Base-by-base conservation (phyloP, 306 rosid genomes). In the Cucurbita moschata region DNA sequence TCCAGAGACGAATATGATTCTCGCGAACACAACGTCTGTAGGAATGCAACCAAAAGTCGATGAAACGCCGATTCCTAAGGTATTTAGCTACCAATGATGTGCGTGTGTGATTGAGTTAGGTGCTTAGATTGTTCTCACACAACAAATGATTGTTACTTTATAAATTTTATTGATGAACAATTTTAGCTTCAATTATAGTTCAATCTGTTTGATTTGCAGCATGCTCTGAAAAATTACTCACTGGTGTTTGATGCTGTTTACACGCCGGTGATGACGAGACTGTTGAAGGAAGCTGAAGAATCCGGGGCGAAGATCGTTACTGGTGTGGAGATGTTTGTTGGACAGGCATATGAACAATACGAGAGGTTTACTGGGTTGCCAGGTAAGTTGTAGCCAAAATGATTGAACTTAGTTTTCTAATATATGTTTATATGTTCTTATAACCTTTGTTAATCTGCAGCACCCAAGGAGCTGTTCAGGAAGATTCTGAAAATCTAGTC, bases 21-120 rank as follows among this genome's bases (percentile, higher is more conserved):
- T 93, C 70, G 97, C 97, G 10, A 93, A 93, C 84, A 87, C 98
- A 37, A 90, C 98, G 71, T 90, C 98, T 26, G 88, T 93, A 58
- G 98, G 98, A 80, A 90, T 93, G 98, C 94, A 90, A 52, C 98
- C 98, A 78, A 93, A 86, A 80, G 87, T 90, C 75, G 85, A 87
- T 60, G 97, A 90, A 81, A 87, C 96, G 7, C 96, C 98, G 52
- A 62, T 93, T 81, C 76, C 97, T 66, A 63, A 63, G 69, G 69
- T 63, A 16, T 63, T 76, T 40, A 13, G 8, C 71, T 12, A 18
- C 52, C 51, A 64, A n/a, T 9, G 12, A 64, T 16, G 66, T 35
- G 66, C 5, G n/a, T 46, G 13, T 10, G 11, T 8, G 50, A 40
- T 40, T 40, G 43, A 40, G 43, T 40, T 40, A 40, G 8, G 8